Evolutionary conservation across 2,329 filamentous ascomycete genomes (phyloP), one percentile per base, ranked within the genome.

Genomic region (Fusarium udum): DNA sequence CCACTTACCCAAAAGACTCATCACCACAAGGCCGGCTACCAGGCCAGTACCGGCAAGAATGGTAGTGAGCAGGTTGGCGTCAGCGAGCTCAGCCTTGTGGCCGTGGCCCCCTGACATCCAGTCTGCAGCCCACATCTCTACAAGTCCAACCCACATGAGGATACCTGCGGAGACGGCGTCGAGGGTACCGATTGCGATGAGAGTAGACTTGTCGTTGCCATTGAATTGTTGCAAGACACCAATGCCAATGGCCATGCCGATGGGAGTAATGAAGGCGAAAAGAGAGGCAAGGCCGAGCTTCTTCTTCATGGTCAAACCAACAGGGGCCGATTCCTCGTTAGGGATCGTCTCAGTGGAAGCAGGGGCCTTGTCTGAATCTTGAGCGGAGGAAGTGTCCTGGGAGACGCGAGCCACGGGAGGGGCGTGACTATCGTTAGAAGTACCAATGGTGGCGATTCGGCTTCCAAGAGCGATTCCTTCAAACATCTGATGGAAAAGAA

Each of bases 161-260:
- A 95, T 93, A 34, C 93, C 93, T 0, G 93, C 92, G 2, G 90
- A 93, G 15, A 95, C 78, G 11, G 92, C 91, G 79, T 95, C 91
- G 3, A 95, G 84, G 0, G 92, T 93, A 1, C 92, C 93, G 40
- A 95, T 89, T 6, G 92, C 90, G 48, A 95, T 81, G 45, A 94
- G 85, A 0, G 92, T 95, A 4, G 86, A 85, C 7, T 85, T 87
- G 74, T 93, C 88, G 75, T 93, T 94, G 8, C 92, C 92, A 75
- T 95, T 95, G 82, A 94, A 95, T 14, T 85, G 80, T 42, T 91
- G 82, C 34, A 95, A 82, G 7, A 93, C 92, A 6, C 92, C 92
- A 39, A 94, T 90, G 2, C 93, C 93, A 67, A 95, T 94, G 1
- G 90, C 92, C 92, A 95, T 95, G 16, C 93, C 93, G 36, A 94